phyloP scores from a whole-genome alignment of 805 yeast genomes.

The Lipomyces kockii region DNA sequence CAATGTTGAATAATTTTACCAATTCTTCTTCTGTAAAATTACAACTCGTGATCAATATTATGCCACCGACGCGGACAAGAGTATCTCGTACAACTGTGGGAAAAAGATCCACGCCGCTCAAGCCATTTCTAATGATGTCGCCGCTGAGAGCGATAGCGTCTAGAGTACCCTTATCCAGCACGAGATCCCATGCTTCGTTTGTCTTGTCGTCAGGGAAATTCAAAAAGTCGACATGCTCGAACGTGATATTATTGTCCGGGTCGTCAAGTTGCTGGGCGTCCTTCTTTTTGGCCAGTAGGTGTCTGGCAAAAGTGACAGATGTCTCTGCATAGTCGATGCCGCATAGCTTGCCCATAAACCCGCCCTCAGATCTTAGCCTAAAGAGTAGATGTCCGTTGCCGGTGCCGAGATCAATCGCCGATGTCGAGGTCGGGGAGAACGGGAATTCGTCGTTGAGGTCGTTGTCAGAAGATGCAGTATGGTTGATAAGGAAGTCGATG shows the following conservation, averaged over 20 bases:
- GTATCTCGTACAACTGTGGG: constrained; percentile 58
- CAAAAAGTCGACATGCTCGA: constrained; percentile 74
- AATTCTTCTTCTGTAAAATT: constrained; percentile 88
- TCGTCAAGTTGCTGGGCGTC: constrained; percentile 44
- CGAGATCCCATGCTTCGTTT: constrained; percentile 62
- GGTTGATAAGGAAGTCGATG: constrained; percentile 68
- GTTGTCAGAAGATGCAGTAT: constrained; percentile 46
- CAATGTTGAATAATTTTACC: constrained; percentile 54
- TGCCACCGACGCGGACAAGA: constrained; percentile 60
- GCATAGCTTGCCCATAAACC: constrained; percentile 54
- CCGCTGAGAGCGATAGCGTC: constrained; percentile 93
- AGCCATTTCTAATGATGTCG: constrained; percentile 52
- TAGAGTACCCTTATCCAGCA: constrained; percentile 91
- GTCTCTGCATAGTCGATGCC: constrained; percentile 89
- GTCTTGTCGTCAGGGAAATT: constrained; percentile 47
- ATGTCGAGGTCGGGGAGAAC: constrained; percentile 18
- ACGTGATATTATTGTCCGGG: constrained; percentile 48
- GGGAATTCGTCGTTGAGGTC: constrained; percentile 17
- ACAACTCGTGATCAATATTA: constrained; percentile 83
- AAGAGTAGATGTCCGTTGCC: constrained; percentile 94
- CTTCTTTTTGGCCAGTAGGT: constrained; percentile 54
- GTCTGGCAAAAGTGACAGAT: constrained; percentile 75
- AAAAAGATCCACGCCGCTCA: constrained; percentile 54
- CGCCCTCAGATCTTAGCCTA: constrained; percentile 65
- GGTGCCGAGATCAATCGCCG: constrained; percentile 64